A percentile compares a stretch with the other conserved stretches of the same genome.
Evolutionary conservation across 192 early-diverging fungal genomes (phyloP).

Genomic region (Spinellus fusiger): DNA sequence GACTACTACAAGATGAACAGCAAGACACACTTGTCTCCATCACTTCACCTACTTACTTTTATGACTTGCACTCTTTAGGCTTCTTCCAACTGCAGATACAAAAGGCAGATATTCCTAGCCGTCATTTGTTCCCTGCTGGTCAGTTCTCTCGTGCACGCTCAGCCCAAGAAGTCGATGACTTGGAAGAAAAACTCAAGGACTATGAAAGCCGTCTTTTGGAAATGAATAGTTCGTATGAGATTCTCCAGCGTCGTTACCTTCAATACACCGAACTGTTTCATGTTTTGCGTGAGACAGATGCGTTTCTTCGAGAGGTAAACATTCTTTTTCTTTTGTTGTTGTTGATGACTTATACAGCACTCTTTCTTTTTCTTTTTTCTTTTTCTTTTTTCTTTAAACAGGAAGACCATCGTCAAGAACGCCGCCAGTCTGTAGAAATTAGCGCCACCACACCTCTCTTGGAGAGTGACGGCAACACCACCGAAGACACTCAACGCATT

Average conservation of each 20-base stretch:
- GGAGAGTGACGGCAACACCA: slow-evolving; percentile 48
- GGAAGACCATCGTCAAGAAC: slow-evolving; percentile 5
- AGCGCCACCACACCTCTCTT: slow-evolving; percentile 54
- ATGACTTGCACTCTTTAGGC: slow-evolving; percentile 53
- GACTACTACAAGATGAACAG: too few relatives aligned
- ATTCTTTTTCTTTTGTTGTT: neutral
- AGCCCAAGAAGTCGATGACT: slow-evolving; percentile 90
- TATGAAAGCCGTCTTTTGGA: slow-evolving; percentile 78
- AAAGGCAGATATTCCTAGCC: slow-evolving; percentile 63
- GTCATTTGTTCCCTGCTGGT: slow-evolving; percentile 38
- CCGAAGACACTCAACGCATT: slow-evolving; percentile 33
- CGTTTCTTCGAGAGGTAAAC: slow-evolving; percentile 73
- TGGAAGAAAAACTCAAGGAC: slow-evolving; percentile 73
- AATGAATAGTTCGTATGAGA: slow-evolving; percentile 85
- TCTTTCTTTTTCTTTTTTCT: neutral
- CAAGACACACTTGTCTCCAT: neutral
- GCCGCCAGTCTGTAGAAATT: too few relatives aligned
- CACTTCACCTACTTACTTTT: neutral
- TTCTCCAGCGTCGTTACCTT: slow-evolving; percentile 79
- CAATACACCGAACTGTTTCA: slow-evolving; percentile 87
- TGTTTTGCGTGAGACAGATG: slow-evolving; percentile 81
- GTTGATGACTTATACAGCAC: neutral
- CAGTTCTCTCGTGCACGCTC: slow-evolving; percentile 59
- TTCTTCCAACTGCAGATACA: slow-evolving; percentile 79
- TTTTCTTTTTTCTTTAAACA: neutral